A percentile compares a stretch with the other conserved stretches of the same genome.
Conservation (phyloP, 225 moss, liverwort and hornwort genomes). For the Neckera pumila region DNA sequence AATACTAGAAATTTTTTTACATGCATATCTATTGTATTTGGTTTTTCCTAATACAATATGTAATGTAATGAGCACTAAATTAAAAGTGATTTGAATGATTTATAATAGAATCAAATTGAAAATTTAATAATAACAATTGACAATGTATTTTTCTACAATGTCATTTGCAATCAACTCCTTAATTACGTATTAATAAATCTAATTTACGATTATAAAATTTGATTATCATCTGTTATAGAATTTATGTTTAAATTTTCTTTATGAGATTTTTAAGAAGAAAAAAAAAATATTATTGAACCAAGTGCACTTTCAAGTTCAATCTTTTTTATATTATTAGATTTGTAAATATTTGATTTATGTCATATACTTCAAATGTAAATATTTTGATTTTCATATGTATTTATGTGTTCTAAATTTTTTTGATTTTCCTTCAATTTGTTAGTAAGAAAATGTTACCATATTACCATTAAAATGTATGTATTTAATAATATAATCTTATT, state of each 20-base stretch:
- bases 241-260: background rate
- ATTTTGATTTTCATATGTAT: background rate
- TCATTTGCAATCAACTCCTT: background rate
- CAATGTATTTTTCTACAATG: background rate
- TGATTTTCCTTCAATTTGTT: background rate
- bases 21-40: background rate
- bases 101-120: background rate
- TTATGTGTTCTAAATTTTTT: background rate
- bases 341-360: no score
- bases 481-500: background rate
- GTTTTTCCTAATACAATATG: background rate
- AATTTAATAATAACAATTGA: background rate
- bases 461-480: no score
- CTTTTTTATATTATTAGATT: no score
- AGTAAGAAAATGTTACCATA: background rate
- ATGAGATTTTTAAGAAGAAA: background rate
- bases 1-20: background rate
- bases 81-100: background rate
- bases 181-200: background rate
- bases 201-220: background rate
- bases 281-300: background rate
- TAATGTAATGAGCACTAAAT: background rate
- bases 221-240: background rate
- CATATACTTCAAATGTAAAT: background rate
- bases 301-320: background rate